These are phyloP conservation scores for Cardamine chenopodiifolia DNA, from an alignment of 345 rosid species.

Conservation along the genomic window DNA sequence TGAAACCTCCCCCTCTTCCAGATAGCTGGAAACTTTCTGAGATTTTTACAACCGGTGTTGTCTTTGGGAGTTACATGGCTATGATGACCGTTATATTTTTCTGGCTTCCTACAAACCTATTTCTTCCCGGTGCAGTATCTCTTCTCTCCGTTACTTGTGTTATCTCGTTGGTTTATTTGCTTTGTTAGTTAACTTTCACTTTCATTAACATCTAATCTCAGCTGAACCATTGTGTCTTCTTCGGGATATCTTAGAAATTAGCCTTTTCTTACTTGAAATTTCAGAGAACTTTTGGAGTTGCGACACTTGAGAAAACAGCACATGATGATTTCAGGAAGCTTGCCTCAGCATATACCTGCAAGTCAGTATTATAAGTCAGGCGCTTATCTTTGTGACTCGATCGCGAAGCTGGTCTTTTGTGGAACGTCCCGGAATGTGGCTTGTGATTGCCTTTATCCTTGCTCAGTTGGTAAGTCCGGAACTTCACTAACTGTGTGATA, in stretches of 20 bases:
- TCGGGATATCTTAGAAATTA: neutral
- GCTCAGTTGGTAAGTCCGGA: conserved; percentile 83
- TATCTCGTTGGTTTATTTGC: neutral
- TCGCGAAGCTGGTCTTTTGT: conserved; percentile 92
- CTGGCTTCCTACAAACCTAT: conserved; percentile 85
- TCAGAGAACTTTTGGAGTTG: conserved; percentile 78
- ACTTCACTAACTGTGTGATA: neutral
- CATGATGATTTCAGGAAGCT: conserved; percentile 89
- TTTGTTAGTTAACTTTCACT: neutral
- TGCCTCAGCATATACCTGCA: conserved; percentile 95
- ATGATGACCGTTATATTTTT: conserved; percentile 97
- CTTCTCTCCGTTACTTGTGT: neutral
- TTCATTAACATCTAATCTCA: neutral
- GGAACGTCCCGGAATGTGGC: conserved; percentile 87
- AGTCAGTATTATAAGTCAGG: conserved; percentile 95
- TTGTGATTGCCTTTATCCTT: conserved; percentile 67
- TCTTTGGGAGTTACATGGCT: conserved; percentile 94
- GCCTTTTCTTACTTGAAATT: conserved; percentile 19
- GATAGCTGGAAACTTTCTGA: conserved; percentile 99
- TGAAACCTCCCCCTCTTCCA: conserved; percentile 95
- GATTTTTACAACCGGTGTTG: conserved; percentile 83
- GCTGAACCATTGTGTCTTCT: neutral
- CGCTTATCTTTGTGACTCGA: conserved; percentile 92
- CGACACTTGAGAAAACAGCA: conserved; percentile 83
- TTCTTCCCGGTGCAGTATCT: conserved; percentile 76